Evolutionary conservation across 768 basidiomycete genomes (phyloP).

Genomic region (Pisolithus tinctorius): DNA sequence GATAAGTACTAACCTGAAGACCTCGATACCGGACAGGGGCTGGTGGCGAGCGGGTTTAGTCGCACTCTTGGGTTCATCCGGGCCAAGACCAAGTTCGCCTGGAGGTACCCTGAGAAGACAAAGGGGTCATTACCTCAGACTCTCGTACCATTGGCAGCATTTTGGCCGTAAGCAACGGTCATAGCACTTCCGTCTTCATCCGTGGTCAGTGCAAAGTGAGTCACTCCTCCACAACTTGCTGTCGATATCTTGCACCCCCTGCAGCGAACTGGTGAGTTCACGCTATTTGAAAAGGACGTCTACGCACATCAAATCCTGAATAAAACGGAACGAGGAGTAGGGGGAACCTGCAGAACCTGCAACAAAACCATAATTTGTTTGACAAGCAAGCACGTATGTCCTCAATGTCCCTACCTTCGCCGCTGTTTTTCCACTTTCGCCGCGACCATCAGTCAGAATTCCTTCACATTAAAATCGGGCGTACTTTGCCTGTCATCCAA

Average conservation of each 20-base stretch:
- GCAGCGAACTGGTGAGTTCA: constrained; percentile 4
- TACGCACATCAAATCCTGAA: constrained; percentile 78
- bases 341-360: constrained; percentile 86
- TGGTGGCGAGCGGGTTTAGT: constrained; percentile 73
- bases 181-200: constrained; percentile 73
- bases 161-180: constrained; percentile 84
- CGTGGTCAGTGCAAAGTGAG: constrained; percentile 73
- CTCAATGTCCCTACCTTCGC: constrained; percentile 56
- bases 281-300: neutral
- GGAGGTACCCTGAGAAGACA: neutral
- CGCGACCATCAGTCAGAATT: constrained; percentile 1
- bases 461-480: constrained; percentile 3
- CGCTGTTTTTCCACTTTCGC: constrained; percentile 85
- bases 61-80: constrained; percentile 77
- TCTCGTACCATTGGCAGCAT: constrained; percentile 70
- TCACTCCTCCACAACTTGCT: constrained; percentile 78
- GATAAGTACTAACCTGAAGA: constrained; percentile 56
- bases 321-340: constrained; percentile 78
- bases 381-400: neutral
- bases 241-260: constrained; percentile 75
- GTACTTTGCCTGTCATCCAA: constrained; percentile 78
- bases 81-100: constrained; percentile 79
- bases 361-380: neutral
- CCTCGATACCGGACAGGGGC: constrained; percentile 70
- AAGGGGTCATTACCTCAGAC: neutral